A percentile compares a stretch with the other conserved stretches of the same genome.
Evolutionary conservation across 2,329 filamentous ascomycete species (phyloP).

Genomic region (Cadophora malorum): DNA sequence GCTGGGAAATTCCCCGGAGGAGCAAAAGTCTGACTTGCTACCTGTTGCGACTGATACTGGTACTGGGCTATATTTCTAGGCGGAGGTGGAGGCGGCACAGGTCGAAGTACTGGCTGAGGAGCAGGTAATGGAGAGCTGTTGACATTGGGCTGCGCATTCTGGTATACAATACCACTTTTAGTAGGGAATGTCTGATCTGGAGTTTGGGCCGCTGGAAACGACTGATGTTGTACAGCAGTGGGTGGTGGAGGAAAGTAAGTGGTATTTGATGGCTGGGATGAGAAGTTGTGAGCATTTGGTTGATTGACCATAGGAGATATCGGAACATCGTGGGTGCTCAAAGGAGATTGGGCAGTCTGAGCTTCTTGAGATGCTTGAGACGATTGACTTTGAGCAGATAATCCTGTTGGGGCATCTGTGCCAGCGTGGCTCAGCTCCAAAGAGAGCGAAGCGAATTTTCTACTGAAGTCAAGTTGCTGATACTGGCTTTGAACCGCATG

Average conservation of each 20-base stretch:
- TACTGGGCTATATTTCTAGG: background rate
- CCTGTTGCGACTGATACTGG: background rate
- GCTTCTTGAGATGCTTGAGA: background rate
- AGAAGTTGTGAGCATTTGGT: conserved; percentile 12
- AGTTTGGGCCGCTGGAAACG: background rate
- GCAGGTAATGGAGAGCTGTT: background rate
- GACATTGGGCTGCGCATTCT: background rate
- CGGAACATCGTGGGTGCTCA: background rate
- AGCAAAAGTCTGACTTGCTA: background rate
- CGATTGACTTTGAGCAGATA: background rate
- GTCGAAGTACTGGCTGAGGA: conserved; percentile 8
- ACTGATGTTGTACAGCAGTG: background rate
- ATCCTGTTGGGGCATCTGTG: background rate
- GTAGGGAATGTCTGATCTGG: background rate
- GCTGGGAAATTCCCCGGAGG: background rate
- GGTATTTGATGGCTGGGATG: conserved; percentile 5
- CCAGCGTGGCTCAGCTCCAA: conserved; percentile 4
- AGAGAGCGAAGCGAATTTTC: conserved; percentile 8
- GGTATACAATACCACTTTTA: background rate
- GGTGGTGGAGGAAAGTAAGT: background rate
- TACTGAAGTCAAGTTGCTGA: conserved; percentile 15
- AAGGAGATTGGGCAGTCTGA: background rate
- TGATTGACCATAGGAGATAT: background rate
- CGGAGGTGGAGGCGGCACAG: background rate
- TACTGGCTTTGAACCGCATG: background rate